phyloP scores from a whole-genome alignment of 1,139 yeast genomes.

The Nematodospora anomalae region DNA sequence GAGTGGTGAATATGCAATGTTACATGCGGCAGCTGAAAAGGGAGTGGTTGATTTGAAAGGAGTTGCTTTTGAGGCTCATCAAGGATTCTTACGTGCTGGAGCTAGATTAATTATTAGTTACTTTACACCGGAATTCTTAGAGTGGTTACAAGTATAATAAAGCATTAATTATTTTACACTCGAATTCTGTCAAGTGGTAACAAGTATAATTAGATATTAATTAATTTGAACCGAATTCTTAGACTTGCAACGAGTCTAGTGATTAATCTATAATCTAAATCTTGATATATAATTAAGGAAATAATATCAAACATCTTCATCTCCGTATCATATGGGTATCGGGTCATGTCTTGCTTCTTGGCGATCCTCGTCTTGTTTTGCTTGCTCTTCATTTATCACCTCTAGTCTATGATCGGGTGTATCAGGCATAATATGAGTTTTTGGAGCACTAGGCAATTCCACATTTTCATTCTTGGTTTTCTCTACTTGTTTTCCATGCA shows the following conservation, averaged over 20 bases:
- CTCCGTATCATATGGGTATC: constrained; percentile 14
- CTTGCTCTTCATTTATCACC: constrained; percentile 9
- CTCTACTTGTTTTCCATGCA: constrained; percentile 22
- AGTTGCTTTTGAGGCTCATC: constrained; percentile 89
- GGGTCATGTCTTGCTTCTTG: constrained; percentile 19
- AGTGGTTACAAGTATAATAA: constrained; percentile 69
- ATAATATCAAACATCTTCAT: too few species aligned
- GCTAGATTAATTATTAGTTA: constrained; percentile 89
- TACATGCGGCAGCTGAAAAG: constrained; percentile 97
- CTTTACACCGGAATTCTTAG: constrained; percentile 94
- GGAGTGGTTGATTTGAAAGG: constrained; percentile 85
- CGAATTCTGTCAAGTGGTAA: constrained; percentile 92
- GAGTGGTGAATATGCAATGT: constrained; percentile 96
- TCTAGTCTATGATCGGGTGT: constrained; percentile 13
- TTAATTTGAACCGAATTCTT: constrained; percentile 92
- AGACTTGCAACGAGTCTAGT: constrained; percentile 75
- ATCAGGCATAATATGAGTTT: constrained; percentile 21
- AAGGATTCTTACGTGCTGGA: constrained; percentile 94
- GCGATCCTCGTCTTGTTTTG: constrained; percentile 16
- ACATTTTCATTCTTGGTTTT: constrained; percentile 11
- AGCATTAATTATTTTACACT: constrained; percentile 94
- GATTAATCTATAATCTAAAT: constrained; percentile 1
- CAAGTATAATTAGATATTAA: constrained; percentile 68
- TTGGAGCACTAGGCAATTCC: constrained; percentile 23
- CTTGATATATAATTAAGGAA: too few species aligned